Evolutionary conservation across 2,329 filamentous ascomycete species (phyloP), one percentile per base, ranked within the genome.

Genomic region (Zymoseptoria pseudotritici): DNA sequence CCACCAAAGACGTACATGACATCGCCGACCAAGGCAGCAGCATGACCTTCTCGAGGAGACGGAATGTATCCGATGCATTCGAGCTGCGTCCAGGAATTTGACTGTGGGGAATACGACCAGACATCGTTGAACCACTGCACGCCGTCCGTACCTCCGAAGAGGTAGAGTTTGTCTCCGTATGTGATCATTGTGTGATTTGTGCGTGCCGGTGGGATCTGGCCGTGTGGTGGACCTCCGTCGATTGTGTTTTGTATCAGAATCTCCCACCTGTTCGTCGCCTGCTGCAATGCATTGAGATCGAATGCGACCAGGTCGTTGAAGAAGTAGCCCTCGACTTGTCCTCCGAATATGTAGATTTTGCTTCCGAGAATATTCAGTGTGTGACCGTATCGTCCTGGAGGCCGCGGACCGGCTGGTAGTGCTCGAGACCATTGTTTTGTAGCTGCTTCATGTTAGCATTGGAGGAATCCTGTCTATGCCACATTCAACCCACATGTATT

Each of bases 1-100:
- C 94, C 94, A 67, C 95, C 95, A 74, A 99, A 99, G 62, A 99
- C 86, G 77, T 99, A 99, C 95, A 99, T 99, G 61, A 97, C 94
- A 72, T 99, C 94, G 73, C 94, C 91, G 51, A 99, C 92, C 20
- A 99, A 80, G 3, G 93, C 87, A 13, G 94, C 91, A 11, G 95
- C 92, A 74, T 99, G 94, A 3, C 94, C 94, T 80, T 99, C 94
- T 62, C 94, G 86, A 19, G 93, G 87, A 1, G 91, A 87, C 1
- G 95, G 94, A 61, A 99, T 97, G 74, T 97, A 99, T 42, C 94
- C 94, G 70, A 97, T 97, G 73, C 94, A 99, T 71, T 97, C 93
- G 58, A 96, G 82, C 72, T 95, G 88, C 9, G 85, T 78, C 94
- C 94, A 99, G 58, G 82, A 78, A 74, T 97, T 97, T 53, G 83